phyloP scores from a whole-genome alignment of 805 yeast species.

The Nakazawaea sp. region DNA sequence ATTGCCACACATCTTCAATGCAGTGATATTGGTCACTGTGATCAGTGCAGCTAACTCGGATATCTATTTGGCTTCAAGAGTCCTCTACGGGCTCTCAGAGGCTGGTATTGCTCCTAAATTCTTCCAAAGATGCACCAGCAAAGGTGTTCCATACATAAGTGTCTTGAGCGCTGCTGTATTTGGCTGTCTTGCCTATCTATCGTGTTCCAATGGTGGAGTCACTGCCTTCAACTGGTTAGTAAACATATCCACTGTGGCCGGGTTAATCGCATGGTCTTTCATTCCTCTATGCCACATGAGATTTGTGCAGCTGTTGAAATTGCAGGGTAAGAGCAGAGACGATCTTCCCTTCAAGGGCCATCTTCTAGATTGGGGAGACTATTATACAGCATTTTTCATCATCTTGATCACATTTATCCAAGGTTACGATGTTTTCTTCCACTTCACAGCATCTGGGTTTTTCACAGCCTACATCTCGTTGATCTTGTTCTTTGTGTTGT shows the following conservation, averaged over 20 bases:
- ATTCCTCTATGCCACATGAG: slow-evolving; percentile 61
- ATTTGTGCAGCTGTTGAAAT: slow-evolving; percentile 58
- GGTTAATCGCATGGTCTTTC: slow-evolving; percentile 69
- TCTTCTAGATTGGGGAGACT: slow-evolving; percentile 63
- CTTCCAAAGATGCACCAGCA: slow-evolving; percentile 55
- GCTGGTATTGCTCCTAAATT: slow-evolving; percentile 70
- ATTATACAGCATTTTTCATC: slow-evolving; percentile 48
- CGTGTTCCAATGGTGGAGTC: slow-evolving; percentile 30
- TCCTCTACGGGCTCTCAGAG: slow-evolving; percentile 62
- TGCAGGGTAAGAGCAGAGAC: slow-evolving; percentile 57
- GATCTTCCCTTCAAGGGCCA: slow-evolving; percentile 59
- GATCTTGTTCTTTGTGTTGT: slow-evolving; percentile 47
- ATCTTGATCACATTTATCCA: slow-evolving; percentile 45
- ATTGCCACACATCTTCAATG: slow-evolving; percentile 71
- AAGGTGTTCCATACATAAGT: slow-evolving; percentile 62
- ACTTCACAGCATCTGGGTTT: slow-evolving; percentile 44
- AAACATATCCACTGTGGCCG: slow-evolving; percentile 70
- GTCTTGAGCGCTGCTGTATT: slow-evolving; percentile 48
- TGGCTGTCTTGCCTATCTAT: slow-evolving; percentile 66
- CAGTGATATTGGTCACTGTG: slow-evolving; percentile 68
- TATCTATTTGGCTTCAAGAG: slow-evolving; percentile 71
- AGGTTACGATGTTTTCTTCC: slow-evolving; percentile 59
- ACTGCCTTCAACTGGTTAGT: slow-evolving; percentile 63
- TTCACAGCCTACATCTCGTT: slow-evolving; percentile 70
- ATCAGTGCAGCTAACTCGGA: slow-evolving; percentile 80